These are phyloP conservation scores for Dentipellis fragilis DNA, from an alignment of 768 basidiomycete species.

Conservation along the genomic window DNA sequence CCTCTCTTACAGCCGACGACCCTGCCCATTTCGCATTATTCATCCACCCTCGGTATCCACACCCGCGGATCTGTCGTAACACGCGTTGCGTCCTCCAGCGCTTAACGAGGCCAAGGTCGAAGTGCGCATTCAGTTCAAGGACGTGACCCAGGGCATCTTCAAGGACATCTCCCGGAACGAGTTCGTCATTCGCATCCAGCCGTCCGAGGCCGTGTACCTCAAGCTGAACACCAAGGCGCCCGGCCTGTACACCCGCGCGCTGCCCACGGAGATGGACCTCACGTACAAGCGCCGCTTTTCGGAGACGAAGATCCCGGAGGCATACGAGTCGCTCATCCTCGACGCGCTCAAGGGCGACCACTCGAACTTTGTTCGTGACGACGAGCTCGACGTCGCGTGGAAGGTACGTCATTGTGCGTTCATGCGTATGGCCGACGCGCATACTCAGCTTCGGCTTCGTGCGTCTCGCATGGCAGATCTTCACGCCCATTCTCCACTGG, in stretches of 20 bases:
- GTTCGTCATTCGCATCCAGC: conserved; percentile 94
- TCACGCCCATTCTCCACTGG: conserved; percentile 93
- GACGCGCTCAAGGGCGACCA: conserved; percentile 97
- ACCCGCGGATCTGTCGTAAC: not conserved
- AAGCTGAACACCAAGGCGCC: conserved; percentile 96
- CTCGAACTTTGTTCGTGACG: conserved; percentile 97
- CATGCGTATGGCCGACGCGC: not conserved
- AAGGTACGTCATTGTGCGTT: conserved; percentile 46
- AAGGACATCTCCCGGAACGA: conserved; percentile 94
- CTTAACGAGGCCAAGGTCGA: conserved; percentile 98
- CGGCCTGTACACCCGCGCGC: conserved; percentile 79
- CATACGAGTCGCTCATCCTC: conserved; percentile 90
- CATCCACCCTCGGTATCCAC: not conserved
- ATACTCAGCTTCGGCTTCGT: not conserved
- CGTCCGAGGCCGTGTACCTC: conserved; percentile 91
- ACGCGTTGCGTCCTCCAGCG: conserved; percentile 35
- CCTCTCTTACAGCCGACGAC: conserved; percentile 3
- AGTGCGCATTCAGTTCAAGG: conserved; percentile 96
- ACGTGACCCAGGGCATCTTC: conserved; percentile 95
- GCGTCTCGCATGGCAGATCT: conserved; percentile 47
- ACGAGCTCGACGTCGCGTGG: conserved; percentile 97
- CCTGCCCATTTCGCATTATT: not conserved
- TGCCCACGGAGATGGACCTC: conserved; percentile 96
- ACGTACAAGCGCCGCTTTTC: conserved; percentile 95
- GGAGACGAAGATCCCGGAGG: conserved; percentile 89